Percentiles rank a stretch among this genome's conserved stretches.
Conservation (phyloP, 2,329 filamentous ascomycete species). For the Magnaporthales sp. region DNA sequence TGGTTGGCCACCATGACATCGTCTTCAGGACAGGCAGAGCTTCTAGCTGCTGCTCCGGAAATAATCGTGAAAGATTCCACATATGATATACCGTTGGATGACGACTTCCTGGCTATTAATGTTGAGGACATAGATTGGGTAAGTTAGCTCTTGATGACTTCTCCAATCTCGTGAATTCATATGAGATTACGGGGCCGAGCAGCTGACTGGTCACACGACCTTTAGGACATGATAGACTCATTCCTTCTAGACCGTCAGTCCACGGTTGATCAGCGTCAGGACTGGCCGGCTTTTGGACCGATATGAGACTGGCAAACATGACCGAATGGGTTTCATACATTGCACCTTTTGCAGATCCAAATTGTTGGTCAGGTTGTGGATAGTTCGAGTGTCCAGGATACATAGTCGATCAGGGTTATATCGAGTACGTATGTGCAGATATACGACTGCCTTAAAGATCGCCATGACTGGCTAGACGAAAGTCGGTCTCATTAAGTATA, state of each 20-base stretch:
- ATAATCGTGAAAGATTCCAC: neutral
- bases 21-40: neutral
- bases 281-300: neutral
- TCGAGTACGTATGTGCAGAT: neutral
- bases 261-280: neutral
- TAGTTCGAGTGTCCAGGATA: neutral
- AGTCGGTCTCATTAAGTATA: neutral
- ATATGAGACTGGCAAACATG: neutral
- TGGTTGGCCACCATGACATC: neutral
- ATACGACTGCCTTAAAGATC: neutral
- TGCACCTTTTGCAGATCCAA: neutral
- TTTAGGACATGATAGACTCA: slow-evolving; percentile 12
- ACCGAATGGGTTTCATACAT: neutral
- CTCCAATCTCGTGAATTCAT: neutral
- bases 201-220: neutral
- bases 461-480: neutral
- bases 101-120: neutral
- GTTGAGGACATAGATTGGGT: slow-evolving; percentile 13
- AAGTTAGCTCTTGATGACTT: neutral
- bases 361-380: neutral
- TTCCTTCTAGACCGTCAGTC: slow-evolving; percentile 10
- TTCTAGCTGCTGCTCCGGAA: neutral
- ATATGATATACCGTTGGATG: neutral
- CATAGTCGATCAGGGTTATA: neutral
- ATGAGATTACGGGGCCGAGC: neutral